Percentiles rank a stretch among this genome's conserved stretches.
Evolutionary conservation across 306 rosid genomes (phyloP).

Genomic region (Benincasa hispida): DNA sequence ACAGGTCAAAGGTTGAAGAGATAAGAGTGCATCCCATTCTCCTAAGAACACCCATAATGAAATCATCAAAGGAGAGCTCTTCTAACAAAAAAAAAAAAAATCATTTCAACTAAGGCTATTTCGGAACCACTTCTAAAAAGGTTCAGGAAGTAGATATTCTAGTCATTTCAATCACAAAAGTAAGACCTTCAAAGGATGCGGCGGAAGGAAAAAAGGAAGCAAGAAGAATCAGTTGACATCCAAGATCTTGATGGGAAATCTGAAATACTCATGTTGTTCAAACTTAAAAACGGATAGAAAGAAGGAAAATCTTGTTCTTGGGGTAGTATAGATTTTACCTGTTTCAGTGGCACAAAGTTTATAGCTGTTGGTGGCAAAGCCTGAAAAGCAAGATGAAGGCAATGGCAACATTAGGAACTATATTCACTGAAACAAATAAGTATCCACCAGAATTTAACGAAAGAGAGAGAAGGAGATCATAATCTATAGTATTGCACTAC

Average conservation of each 20-base stretch:
- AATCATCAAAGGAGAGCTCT: neutral
- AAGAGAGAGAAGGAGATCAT: neutral
- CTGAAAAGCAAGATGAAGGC: slow-evolving; percentile 30
- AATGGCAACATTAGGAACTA: neutral
- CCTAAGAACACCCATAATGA: neutral
- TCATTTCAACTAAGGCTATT: neutral
- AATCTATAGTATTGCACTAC: neutral
- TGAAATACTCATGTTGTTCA: neutral
- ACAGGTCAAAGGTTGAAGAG: neutral
- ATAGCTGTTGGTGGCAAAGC: slow-evolving; percentile 74
- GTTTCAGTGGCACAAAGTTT: slow-evolving; percentile 71
- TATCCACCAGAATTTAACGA: neutral
- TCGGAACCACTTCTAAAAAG: neutral
- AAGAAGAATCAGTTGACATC: neutral
- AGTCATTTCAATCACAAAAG: neutral
- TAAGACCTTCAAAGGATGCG: neutral
- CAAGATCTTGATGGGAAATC: neutral
- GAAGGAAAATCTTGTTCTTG: neutral
- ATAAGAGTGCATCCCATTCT: neutral
- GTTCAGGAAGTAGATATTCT: neutral
- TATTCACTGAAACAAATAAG: neutral
- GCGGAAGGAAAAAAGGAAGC: neutral
- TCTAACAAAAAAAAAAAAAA: neutral
- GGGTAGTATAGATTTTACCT: slow-evolving; percentile 33
- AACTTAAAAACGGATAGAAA: neutral